Evolutionary conservation across 805 yeast species (phyloP), one percentile per base, ranked within the genome.

Genomic region (Cyberlindnera xishuangbannaensis): DNA sequence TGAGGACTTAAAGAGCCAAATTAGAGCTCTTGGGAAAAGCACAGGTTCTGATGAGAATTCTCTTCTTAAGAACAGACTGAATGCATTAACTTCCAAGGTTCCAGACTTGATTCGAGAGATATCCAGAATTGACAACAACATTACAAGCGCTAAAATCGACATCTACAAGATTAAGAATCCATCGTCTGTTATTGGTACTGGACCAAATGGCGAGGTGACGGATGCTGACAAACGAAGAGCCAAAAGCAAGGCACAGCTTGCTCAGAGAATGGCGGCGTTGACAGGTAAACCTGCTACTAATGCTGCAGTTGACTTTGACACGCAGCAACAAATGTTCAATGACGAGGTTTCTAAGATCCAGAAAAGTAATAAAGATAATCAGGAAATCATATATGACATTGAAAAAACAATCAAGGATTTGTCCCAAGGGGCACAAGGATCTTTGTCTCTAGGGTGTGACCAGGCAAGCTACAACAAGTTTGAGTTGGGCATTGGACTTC

Each of bases 231-330:
- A 83, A 39, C 73, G 83, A 43, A 82, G 83, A 48, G 92, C 90
- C 25, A 79, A 73, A 46, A 78, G 84, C 26, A 81, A 83, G 51
- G 94, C 90, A 25, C 61, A 78, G 36, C 65, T 92, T 47, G 77
- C 78, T 43, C 83, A 88, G 31, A 73, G 95, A 46, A 87, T 90
- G 95, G 95, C 95, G 18, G 85, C 90, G 4, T 70, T 90, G 49
- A 88, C 97, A 0, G 96, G 96, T 6, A 81, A 78, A 49, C 64
- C 73, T 7, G 62, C 67, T 3, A 59, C 68, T 7, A 62, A 62
- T 20, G 56, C 63, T 27, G 68, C 65, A 16, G 56, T 45, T 14
- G 63, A 57, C 7, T 47, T 58, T 24, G 69, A 58, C 25, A 45
- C 51, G 18, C 61, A 64, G 32, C 62, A 59, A 37, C 47, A 44